Evolutionary conservation across 495 filamentous ascomycete genomes (phyloP).

Genomic region (Penicillium bialowiezense): DNA sequence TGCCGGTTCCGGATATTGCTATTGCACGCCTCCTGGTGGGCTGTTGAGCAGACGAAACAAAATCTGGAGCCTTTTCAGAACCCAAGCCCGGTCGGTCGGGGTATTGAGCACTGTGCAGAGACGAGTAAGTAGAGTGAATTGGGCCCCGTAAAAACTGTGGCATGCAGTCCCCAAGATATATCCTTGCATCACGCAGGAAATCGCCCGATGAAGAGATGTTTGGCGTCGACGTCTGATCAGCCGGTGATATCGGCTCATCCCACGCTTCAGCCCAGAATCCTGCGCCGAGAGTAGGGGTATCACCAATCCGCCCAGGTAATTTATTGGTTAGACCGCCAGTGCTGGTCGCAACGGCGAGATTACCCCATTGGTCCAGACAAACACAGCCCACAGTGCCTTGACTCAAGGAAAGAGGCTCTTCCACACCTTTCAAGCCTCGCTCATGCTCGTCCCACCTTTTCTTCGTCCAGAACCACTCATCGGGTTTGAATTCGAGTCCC

Average conservation of each 20-base stretch:
- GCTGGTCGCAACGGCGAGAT: constrained; percentile 75
- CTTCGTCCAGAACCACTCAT: constrained; percentile 76
- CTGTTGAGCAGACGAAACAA: constrained; percentile 4
- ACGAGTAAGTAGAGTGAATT: constrained; percentile 6
- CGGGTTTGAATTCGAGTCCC: constrained; percentile 65
- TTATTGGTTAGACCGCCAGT: constrained; percentile 92
- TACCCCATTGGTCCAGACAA: constrained; percentile 69
- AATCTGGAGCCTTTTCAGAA: constrained; percentile 1
- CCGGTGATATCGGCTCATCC: constrained; percentile 37
- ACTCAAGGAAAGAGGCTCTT: constrained; percentile 31
- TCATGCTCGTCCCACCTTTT: constrained; percentile 81
- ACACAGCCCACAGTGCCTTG: constrained; percentile 87
- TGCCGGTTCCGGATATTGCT: constrained; percentile 81
- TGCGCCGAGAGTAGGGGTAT: constrained; percentile 82
- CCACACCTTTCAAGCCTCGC: constrained; percentile 55
- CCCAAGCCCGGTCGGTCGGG: neutral
- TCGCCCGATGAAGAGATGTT: neutral
- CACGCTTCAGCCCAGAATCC: constrained; percentile 91
- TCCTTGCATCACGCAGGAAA: constrained; percentile 1
- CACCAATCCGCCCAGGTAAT: constrained; percentile 77
- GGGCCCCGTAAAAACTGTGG: constrained; percentile 30
- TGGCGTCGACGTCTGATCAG: neutral
- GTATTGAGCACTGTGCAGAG: neutral
- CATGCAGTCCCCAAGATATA: constrained; percentile 49
- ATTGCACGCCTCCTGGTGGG: constrained; percentile 44